Percentiles rank a stretch among this genome's conserved stretches.
Conservation (phyloP, 2,329 filamentous ascomycete genomes). For the Sclerotinia spermophila region DNA sequence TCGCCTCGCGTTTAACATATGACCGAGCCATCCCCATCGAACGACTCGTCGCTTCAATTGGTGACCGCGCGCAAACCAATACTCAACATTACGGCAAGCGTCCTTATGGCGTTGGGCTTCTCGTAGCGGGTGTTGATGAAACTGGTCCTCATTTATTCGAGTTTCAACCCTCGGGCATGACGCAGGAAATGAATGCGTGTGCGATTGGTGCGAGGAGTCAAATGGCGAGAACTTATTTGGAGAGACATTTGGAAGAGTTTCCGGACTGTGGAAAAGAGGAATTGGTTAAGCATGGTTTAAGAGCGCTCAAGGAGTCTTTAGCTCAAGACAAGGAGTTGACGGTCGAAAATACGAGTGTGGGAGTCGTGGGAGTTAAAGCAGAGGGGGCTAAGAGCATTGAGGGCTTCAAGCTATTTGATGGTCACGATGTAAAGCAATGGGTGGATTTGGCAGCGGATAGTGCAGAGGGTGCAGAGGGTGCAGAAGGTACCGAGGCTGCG, state of each 20-base stretch:
- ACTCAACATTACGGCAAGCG: conserved; percentile 96
- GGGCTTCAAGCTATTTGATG: conserved; percentile 87
- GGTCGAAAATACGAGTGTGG: conserved; percentile 92
- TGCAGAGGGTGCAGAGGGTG: conserved; percentile 43
- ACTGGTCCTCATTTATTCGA: conserved; percentile 94
- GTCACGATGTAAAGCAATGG: conserved; percentile 79
- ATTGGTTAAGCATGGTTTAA: conserved; percentile 84
- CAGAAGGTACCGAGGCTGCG: conserved; percentile 21
- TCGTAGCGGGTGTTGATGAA: conserved; percentile 92
- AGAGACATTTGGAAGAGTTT: conserved; percentile 86
- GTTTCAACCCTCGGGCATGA: conserved; percentile 95
- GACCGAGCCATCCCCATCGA: conserved; percentile 88
- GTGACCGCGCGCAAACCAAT: conserved; percentile 94
- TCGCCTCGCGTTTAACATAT: conserved; percentile 92
- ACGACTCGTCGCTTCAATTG: conserved; percentile 86
- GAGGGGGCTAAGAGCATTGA: conserved; percentile 57
- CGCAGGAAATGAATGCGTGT: conserved; percentile 94
- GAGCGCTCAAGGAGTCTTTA: conserved; percentile 90
- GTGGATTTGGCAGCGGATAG: conserved; percentile 69
- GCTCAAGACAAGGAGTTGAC: conserved; percentile 97
- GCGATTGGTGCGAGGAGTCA: conserved; percentile 94
- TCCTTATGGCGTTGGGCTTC: conserved; percentile 89
- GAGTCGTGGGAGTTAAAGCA: conserved; percentile 65
- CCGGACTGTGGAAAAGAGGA: conserved; percentile 73
- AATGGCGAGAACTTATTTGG: conserved; percentile 96